Conservation (phyloP, 306 rosid species). For the Citrullus mucosospermus region DNA sequence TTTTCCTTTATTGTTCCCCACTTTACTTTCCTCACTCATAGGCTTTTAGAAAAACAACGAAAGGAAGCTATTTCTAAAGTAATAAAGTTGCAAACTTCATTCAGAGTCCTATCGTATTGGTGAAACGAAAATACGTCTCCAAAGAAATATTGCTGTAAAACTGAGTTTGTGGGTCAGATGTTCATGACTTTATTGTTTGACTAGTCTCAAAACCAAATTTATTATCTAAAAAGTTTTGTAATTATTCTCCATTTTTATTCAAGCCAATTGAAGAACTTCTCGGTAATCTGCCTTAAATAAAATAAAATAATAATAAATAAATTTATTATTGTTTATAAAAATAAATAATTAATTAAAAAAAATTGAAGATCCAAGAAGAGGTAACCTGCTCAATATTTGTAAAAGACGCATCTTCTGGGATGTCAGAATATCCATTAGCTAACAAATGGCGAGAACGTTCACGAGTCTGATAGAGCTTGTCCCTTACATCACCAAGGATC, state of each 20-base stretch:
- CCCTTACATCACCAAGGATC: slow-evolving; percentile 80
- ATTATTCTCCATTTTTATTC: slow-evolving; percentile 14
- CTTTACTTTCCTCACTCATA: background rate
- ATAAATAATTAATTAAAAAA: too few species aligned
- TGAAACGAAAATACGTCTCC: background rate
- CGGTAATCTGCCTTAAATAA: background rate
- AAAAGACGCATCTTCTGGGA: slow-evolving; percentile 83
- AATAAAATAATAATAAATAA: too few species aligned
- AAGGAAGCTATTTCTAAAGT: background rate
- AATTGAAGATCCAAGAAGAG: background rate
- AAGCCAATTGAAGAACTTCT: background rate
- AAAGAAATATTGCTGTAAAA: background rate
- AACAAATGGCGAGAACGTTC: slow-evolving; percentile 88
- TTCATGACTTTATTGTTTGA: background rate
- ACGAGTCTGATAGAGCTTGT: slow-evolving; percentile 89
- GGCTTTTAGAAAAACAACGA: background rate
- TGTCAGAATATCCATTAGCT: slow-evolving; percentile 68
- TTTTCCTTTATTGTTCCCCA: background rate
- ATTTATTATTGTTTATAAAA: too few species aligned
- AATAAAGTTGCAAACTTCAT: background rate
- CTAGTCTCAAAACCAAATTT: background rate
- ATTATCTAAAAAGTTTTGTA: background rate
- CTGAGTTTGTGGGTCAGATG: background rate
- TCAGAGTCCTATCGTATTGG: background rate
- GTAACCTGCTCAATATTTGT: slow-evolving; percentile 71